These are phyloP conservation scores for Epichloe elymi DNA, from an alignment of 2,329 filamentous ascomycete genomes.

Conservation along the genomic window DNA sequence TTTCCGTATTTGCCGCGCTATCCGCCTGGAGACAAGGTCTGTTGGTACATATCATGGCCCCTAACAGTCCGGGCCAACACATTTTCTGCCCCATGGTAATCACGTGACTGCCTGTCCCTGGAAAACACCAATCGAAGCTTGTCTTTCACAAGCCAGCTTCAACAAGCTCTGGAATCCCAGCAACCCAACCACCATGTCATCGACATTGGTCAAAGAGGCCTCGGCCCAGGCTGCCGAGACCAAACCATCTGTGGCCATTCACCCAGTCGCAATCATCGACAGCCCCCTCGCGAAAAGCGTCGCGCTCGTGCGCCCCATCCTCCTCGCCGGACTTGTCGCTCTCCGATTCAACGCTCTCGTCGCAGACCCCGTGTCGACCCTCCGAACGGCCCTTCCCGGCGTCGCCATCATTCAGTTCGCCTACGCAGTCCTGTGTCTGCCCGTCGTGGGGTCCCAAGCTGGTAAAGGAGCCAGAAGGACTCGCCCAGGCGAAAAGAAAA, in stretches of 20 bases:
- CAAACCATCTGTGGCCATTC: constrained; percentile 17
- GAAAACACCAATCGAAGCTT: too few relatives aligned
- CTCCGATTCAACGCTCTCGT: constrained; percentile 55
- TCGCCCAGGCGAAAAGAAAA: constrained; percentile 42
- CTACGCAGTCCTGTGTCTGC: constrained; percentile 51
- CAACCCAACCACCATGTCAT: constrained; percentile 26
- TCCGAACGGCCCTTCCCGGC: constrained; percentile 47
- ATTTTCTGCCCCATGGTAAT: too few relatives aligned
- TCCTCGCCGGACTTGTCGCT: constrained; percentile 52
- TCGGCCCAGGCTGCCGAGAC: constrained; percentile 16
- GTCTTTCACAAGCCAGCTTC: background rate
- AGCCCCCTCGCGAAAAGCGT: constrained; percentile 32
- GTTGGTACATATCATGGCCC: too few relatives aligned
- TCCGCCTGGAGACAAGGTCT: too few relatives aligned
- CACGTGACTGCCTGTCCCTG: background rate
- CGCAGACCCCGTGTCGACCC: constrained; percentile 50
- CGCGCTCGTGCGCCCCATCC: constrained; percentile 52
- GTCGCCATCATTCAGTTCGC: constrained; percentile 50
- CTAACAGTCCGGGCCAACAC: too few relatives aligned
- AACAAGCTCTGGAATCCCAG: constrained; percentile 12
- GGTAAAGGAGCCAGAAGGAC: constrained; percentile 32
- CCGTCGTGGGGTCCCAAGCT: constrained; percentile 38
- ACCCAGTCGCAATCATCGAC: constrained; percentile 25
- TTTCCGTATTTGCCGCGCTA: too few relatives aligned
- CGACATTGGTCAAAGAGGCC: constrained; percentile 19